Conservation (phyloP, 1,139 yeast species). For the Hanseniaspora gamundiae region DNA sequence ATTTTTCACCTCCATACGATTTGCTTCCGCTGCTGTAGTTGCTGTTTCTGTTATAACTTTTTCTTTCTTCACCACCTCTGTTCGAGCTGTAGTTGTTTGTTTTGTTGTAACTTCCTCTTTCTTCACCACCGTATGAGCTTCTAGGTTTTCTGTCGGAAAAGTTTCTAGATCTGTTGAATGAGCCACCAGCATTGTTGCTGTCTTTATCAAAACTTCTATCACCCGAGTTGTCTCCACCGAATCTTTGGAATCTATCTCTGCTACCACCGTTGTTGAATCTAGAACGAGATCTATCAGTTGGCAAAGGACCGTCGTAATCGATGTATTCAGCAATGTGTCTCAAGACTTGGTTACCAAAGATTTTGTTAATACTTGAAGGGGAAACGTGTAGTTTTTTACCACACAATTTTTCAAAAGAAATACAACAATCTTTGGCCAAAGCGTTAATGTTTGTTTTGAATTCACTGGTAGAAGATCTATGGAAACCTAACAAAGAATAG, state of each 20-base stretch:
- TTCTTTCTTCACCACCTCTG: conserved; percentile 11
- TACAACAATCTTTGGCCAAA: conserved; percentile 8
- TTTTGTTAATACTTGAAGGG: conserved; percentile 12
- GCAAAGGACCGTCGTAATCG: conserved; percentile 16
- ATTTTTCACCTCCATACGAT: not conserved
- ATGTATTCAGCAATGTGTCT: conserved; percentile 15
- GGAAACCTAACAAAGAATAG: conserved; percentile 28
- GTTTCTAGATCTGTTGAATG: not conserved
- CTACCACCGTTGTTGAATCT: conserved; percentile 2
- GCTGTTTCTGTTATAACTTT: conserved; percentile 1
- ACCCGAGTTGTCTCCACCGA: conserved; percentile 6
- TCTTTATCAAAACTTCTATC: conserved; percentile 7
- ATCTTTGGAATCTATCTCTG: conserved; percentile 6
- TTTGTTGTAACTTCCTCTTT: conserved; percentile 1
- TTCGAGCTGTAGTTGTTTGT: not conserved
- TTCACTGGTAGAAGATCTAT: conserved; percentile 23
- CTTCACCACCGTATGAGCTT: conserved; percentile 7
- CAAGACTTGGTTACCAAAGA: conserved; percentile 17
- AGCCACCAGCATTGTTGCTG: not conserved
- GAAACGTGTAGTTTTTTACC: conserved; percentile 1
- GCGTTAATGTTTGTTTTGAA: conserved; percentile 23
- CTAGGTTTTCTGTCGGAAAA: conserved; percentile 5
- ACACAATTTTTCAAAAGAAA: not conserved
- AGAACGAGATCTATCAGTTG: conserved; percentile 17
- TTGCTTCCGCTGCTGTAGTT: not conserved